Evolutionary conservation across 176 grass and related monocot species (phyloP), one percentile per base, ranked within the genome.

Genomic region (Cenchrus purpureus): DNA sequence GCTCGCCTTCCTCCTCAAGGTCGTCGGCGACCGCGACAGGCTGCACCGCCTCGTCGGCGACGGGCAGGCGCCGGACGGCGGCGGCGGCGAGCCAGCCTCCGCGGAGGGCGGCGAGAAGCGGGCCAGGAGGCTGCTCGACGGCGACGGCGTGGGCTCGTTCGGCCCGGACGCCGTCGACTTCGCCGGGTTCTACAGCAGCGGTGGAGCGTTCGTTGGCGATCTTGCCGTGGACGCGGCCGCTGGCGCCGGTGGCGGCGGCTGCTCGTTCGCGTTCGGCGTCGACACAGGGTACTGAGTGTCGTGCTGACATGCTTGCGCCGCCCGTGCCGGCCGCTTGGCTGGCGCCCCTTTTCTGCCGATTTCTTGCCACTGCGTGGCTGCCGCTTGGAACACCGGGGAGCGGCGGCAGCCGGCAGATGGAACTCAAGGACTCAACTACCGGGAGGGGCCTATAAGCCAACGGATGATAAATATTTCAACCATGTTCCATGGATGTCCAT

Each of bases 1-100:
- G 95, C 87, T 95, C 20, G 88, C 88, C 0, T 95, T 97, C 83
- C 84, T 97, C 82, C 79, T 97, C 54, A 93, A 91, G 62, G 85
- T 95, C 28, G 91, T 79, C 31, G 91, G 91, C 65, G 92, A 90
- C 79, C 79, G 84, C 32, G 71, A 88, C 53, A 65, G 71, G 74
- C 81, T 94, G 58, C 83, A 89, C 29, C 90, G 91, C 72, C 86
- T 97, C 15, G 77, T 92, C 17, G 86, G 60, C 40, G 58, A 78
- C 77, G 32, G 55, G 25, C 34, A 40, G 3, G 59, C 76, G 7
- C 75, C 57, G n/a, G 71, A 62, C 31, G 79, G 8, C 16, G 17
- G 43, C 29, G n/a, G 10, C 42, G 15, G 8, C 0, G 48, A 0
- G 2, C 20, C 10, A 17, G 4, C 49, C 20, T 69, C 70, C 0